Evolutionary conservation across 148 eudicot genomes (phyloP).

Genomic region (Talinum fruticosum): DNA sequence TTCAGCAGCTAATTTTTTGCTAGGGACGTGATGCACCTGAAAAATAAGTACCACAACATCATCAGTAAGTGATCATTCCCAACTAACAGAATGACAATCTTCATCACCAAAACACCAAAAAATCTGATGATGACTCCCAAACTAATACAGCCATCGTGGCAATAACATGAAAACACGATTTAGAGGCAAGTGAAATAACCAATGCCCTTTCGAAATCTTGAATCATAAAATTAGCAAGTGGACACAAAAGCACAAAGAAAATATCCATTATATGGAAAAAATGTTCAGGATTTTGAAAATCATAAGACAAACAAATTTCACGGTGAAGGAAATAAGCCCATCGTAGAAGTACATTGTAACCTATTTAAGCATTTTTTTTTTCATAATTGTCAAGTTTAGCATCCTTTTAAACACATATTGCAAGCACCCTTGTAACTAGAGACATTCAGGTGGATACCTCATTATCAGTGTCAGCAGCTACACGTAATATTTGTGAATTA

Average conservation of each 20-base stretch:
- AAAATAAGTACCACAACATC: not conserved
- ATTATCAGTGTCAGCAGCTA: constrained; percentile 67
- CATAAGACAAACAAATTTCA: not conserved
- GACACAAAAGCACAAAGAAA: too few relatives aligned
- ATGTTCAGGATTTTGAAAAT: not conserved
- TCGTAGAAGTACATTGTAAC: not conserved
- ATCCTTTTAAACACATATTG: not conserved
- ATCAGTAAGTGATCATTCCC: not conserved
- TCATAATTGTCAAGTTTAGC: not conserved
- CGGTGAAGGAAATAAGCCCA: not conserved
- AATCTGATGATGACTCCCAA: not conserved
- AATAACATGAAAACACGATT: not conserved
- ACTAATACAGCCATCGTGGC: not conserved
- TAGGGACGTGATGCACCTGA: constrained; percentile 66
- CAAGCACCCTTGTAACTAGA: not conserved
- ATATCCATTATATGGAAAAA: too few relatives aligned
- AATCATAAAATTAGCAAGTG: not conserved
- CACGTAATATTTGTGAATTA: constrained; percentile 68
- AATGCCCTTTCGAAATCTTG: not conserved
- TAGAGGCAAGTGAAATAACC: not conserved
- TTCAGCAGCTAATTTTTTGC: constrained; percentile 73
- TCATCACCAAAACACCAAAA: not conserved
- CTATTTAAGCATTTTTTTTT: not conserved
- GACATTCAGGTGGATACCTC: constrained; percentile 44
- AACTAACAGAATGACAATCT: not conserved